Conservation (phyloP, 345 rosid genomes). For the Excoecaria cochinchinensis region DNA sequence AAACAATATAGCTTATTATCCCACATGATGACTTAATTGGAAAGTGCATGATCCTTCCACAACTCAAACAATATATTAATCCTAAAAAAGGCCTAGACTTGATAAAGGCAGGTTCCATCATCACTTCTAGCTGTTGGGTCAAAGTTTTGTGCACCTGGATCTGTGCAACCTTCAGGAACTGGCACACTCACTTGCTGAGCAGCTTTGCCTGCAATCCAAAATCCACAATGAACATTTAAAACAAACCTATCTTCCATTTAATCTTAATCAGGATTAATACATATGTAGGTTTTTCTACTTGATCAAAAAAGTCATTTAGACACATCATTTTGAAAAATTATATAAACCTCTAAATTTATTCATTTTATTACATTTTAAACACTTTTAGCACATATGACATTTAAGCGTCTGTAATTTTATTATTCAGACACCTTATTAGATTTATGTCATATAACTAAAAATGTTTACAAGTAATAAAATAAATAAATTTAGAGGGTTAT, state of each 20-base stretch:
- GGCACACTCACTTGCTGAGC: slow-evolving; percentile 79
- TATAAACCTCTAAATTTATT: too few species aligned
- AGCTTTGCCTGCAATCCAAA: slow-evolving; percentile 57
- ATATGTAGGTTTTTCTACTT: too few species aligned
- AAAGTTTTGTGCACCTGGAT: slow-evolving; percentile 59
- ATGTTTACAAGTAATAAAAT: too few species aligned
- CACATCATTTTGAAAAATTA: too few species aligned
- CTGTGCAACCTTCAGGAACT: slow-evolving; percentile 85
- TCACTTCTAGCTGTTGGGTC: slow-evolving; percentile 97
- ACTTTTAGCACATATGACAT: too few species aligned
- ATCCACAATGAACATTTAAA: neutral
- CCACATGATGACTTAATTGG: slow-evolving; percentile 5
- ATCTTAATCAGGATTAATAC: too few species aligned
- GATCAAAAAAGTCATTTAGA: too few species aligned
- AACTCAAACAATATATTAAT: neutral
- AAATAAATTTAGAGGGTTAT: too few species aligned
- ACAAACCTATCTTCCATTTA: neutral
- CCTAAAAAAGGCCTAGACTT: slow-evolving; percentile 24
- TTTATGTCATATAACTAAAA: too few species aligned
- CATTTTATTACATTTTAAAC: too few species aligned
- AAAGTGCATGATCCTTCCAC: slow-evolving; percentile 7
- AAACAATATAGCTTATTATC: neutral
- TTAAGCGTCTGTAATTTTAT: too few species aligned
- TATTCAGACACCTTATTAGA: too few species aligned
- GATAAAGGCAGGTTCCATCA: slow-evolving; percentile 77